phyloP scores from a whole-genome alignment of 2,329 filamentous ascomycete genomes.

The Fulvia fulva region DNA sequence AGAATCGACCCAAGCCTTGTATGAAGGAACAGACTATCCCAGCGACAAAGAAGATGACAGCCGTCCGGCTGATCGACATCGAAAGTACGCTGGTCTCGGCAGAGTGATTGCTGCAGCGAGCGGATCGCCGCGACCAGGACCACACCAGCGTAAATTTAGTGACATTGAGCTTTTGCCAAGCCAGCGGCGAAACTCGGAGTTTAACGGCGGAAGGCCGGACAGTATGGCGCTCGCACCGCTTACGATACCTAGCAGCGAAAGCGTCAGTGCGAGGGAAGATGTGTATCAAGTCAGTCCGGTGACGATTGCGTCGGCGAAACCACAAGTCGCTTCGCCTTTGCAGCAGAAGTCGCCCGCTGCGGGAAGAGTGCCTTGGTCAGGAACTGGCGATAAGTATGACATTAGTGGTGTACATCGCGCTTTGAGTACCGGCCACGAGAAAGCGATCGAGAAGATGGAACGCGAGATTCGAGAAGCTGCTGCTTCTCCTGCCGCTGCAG shows the following conservation, averaged over 20 bases:
- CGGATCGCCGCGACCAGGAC: constrained; percentile 1
- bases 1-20: background rate
- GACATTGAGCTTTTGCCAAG: constrained; percentile 23
- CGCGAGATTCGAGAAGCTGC: constrained; percentile 8
- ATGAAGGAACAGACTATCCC: background rate
- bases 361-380: background rate
- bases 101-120: background rate
- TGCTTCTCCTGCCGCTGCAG: background rate
- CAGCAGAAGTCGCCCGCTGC: background rate
- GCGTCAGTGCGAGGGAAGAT: background rate
- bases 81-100: background rate
- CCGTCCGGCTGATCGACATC: background rate
- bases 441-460: constrained; percentile 10
- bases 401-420: background rate
- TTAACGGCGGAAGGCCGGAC: background rate
- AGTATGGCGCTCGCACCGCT: constrained; percentile 5
- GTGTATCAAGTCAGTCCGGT: constrained; percentile 1
- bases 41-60: background rate
- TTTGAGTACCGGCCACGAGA: constrained; percentile 14
- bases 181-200: constrained; percentile 12
- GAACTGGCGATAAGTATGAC: background rate
- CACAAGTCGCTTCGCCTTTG: background rate
- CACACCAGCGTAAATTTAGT: constrained; percentile 20
- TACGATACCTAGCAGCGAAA: constrained; percentile 3
- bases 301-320: constrained; percentile 7